A percentile compares a stretch with the other conserved stretches of the same genome.
phyloP scores from a whole-genome alignment of 495 filamentous ascomycete genomes.

The Xylaria curta region DNA sequence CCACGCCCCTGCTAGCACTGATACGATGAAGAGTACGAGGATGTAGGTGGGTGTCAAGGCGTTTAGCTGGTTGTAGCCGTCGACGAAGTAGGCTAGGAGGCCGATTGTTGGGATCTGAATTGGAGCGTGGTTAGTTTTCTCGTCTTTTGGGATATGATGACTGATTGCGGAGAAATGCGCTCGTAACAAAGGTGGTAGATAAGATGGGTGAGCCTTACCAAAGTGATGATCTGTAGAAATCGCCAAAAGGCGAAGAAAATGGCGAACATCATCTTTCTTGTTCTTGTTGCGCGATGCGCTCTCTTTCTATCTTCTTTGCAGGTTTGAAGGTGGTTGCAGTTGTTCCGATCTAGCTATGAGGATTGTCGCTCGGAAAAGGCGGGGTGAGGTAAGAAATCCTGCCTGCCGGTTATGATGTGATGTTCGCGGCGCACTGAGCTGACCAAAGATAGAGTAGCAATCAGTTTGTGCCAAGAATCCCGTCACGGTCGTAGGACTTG shows the following conservation, averaged over 20 bases:
- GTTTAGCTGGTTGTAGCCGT: slow-evolving; percentile 73
- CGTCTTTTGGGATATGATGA: neutral
- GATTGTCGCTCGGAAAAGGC: slow-evolving; percentile 7
- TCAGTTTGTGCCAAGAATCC: neutral
- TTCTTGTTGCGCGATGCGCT: neutral
- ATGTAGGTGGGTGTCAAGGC: slow-evolving; percentile 78
- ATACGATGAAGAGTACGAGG: slow-evolving; percentile 90
- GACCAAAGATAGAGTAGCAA: neutral
- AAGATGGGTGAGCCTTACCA: slow-evolving; percentile 51
- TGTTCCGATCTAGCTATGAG: neutral
- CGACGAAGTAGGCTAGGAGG: slow-evolving; percentile 87
- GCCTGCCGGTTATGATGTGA: neutral
- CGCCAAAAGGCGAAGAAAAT: slow-evolving; percentile 87
- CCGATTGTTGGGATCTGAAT: slow-evolving; percentile 79
- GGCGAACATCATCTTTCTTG: slow-evolving; percentile 70
- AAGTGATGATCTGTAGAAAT: slow-evolving; percentile 77
- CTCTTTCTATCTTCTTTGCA: neutral
- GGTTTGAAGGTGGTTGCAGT: neutral
- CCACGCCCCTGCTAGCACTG: slow-evolving; percentile 81
- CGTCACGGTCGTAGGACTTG: neutral
- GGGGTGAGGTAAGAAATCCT: slow-evolving; percentile 5
- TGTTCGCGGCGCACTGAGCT: neutral
- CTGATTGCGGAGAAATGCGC: neutral
- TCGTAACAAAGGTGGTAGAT: neutral
- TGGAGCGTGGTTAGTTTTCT: slow-evolving; percentile 22